Conservation (phyloP, 73 alveolate species). For the Symbiodinium natans region DNA sequence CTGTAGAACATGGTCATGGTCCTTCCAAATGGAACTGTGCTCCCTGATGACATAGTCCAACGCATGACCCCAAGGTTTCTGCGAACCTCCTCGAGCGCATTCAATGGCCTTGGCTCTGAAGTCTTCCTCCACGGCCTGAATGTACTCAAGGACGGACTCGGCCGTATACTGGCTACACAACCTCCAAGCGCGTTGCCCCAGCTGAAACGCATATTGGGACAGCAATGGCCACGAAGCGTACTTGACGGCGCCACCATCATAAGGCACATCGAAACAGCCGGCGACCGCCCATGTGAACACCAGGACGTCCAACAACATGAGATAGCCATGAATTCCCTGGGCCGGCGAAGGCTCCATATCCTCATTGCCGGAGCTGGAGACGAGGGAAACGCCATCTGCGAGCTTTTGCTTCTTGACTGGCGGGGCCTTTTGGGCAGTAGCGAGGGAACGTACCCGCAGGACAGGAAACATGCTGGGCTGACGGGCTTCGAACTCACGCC, state of each 20-base stretch:
- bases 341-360: neutral
- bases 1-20: neutral
- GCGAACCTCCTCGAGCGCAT: neutral
- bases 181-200: neutral
- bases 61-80: neutral
- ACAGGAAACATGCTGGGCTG: neutral
- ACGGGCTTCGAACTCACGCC: neutral
- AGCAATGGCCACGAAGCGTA: neutral
- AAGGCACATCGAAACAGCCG: neutral
- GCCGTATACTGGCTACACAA: neutral
- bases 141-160: neutral
- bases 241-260: neutral
- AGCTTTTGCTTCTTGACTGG: neutral
- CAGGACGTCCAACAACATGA: neutral
- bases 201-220: neutral
- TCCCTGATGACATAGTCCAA: neutral
- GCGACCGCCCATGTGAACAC: neutral
- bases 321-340: neutral
- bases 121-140: neutral
- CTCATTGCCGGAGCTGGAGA: neutral
- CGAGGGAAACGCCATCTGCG: neutral
- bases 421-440: neutral
- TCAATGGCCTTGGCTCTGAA: neutral
- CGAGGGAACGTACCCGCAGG: neutral
- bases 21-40: neutral